Conservation (phyloP, 1,284 basidiomycete species). For the Microbotryum saponariae region DNA sequence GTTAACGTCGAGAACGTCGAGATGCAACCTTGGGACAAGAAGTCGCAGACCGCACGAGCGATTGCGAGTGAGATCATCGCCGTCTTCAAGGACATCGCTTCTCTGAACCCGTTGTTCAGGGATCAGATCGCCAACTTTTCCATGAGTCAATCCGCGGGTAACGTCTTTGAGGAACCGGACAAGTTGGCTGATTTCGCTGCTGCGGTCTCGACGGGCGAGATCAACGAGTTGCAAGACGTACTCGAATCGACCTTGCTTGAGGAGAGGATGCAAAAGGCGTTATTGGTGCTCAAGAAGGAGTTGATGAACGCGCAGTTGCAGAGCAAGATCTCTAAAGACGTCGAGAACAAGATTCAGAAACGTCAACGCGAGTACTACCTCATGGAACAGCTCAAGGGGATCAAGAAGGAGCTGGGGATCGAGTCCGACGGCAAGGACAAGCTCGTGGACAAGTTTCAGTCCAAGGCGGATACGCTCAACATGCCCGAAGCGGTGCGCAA, state of each 20-base stretch:
- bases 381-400: constrained; percentile 97
- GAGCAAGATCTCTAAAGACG: constrained; percentile 86
- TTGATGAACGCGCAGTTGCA: constrained; percentile 95
- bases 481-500: constrained; percentile 91
- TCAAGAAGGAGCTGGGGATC: constrained; percentile 98
- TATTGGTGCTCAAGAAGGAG: constrained; percentile 94
- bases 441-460: constrained; percentile 90
- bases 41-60: constrained; percentile 87
- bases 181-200: constrained; percentile 97
- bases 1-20: constrained; percentile 80
- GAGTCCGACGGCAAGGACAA: constrained; percentile 97
- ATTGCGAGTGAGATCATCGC: constrained; percentile 95
- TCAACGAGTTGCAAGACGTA: constrained; percentile 86
- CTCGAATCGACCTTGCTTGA: constrained; percentile 80
- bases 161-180: constrained; percentile 97
- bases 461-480: constrained; percentile 73
- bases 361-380: constrained; percentile 95
- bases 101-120: constrained; percentile 93
- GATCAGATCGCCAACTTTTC: constrained; percentile 97
- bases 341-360: constrained; percentile 94
- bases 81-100: constrained; percentile 98
- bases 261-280: constrained; percentile 80
- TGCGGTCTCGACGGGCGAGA: constrained; percentile 85
- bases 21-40: constrained; percentile 71
- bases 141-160: constrained; percentile 89